These are phyloP conservation scores for Hydnomerulius pinastri DNA, from an alignment of 768 basidiomycete species.

Conservation along the genomic window DNA sequence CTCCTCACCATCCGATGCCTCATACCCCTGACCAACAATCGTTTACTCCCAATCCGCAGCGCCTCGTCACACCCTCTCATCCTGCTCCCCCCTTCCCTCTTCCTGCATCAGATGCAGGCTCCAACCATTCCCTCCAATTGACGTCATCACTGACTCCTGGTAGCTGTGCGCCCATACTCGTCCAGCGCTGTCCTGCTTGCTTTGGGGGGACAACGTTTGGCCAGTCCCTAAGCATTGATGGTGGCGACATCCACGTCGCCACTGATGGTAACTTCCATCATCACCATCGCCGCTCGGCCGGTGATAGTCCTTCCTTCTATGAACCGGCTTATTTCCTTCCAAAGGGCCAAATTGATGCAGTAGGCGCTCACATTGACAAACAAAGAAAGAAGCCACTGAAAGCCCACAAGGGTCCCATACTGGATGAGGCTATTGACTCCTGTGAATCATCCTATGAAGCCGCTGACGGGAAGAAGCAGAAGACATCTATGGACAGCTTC, in stretches of 20 bases:
- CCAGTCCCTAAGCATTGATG: conserved; percentile 3
- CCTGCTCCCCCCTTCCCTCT: too few species aligned
- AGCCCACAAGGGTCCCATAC: conserved; percentile 15
- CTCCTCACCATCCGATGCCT: not conserved
- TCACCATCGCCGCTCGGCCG: conserved; percentile 29
- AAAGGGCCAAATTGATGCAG: conserved; percentile 34
- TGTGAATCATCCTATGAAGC: conserved; percentile 38
- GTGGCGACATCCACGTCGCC: conserved; percentile 39
- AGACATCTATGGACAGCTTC: conserved; percentile 26
- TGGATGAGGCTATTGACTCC: conserved; percentile 35
- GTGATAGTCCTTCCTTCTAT: conserved; percentile 35
- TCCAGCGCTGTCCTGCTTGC: conserved; percentile 34
- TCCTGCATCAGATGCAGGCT: not conserved
- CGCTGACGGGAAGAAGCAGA: conserved; percentile 32
- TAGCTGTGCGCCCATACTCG: not conserved
- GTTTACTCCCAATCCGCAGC: not conserved
- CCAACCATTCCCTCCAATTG: not conserved
- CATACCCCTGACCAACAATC: not conserved
- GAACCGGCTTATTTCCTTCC: conserved; percentile 35
- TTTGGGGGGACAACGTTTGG: conserved; percentile 16
- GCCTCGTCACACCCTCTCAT: not conserved
- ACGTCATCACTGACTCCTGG: not conserved
- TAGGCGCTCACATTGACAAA: conserved; percentile 29
- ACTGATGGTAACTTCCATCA: conserved; percentile 43
- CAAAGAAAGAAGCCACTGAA: conserved; percentile 19